Conservation (phyloP, 1,284 basidiomycete species). For the Ceratobasidium sp. region DNA sequence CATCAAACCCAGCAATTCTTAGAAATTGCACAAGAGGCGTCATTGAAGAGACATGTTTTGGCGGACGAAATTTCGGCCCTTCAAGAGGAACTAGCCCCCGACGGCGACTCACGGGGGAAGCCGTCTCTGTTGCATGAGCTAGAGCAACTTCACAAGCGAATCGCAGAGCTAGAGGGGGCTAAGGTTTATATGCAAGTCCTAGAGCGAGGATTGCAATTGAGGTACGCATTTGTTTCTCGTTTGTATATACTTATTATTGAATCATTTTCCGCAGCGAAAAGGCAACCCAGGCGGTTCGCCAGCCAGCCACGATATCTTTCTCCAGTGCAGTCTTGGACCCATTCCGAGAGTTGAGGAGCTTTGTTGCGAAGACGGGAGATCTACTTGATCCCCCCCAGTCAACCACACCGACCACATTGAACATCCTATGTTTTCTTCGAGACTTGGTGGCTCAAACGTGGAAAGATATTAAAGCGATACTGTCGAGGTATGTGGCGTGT, state of each 20-base stretch:
- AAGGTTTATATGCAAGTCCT: constrained; percentile 82
- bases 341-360: constrained; percentile 72
- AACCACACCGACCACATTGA: constrained; percentile 57
- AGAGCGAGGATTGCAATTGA: constrained; percentile 76
- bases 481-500: constrained; percentile 70
- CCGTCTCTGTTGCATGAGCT: constrained; percentile 82
- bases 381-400: constrained; percentile 62
- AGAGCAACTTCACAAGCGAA: constrained; percentile 76
- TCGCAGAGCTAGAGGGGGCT: constrained; percentile 81
- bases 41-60: constrained; percentile 80
- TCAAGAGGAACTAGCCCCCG: constrained; percentile 73
- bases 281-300: constrained; percentile 53
- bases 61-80: constrained; percentile 80
- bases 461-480: constrained; percentile 73
- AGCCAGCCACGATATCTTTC: constrained; percentile 60
- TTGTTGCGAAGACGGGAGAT: constrained; percentile 65
- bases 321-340: constrained; percentile 63
- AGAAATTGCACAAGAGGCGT: constrained; percentile 73
- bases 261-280: constrained; percentile 49
- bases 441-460: constrained; percentile 77
- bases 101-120: constrained; percentile 62
- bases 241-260: not conserved
- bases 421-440: constrained; percentile 71
- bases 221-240: constrained; percentile 65
- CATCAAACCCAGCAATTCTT: constrained; percentile 23